Evolutionary conservation across 805 yeast species (phyloP), one percentile per base, ranked within the genome.

Genomic region (Blastobotrys americana): DNA sequence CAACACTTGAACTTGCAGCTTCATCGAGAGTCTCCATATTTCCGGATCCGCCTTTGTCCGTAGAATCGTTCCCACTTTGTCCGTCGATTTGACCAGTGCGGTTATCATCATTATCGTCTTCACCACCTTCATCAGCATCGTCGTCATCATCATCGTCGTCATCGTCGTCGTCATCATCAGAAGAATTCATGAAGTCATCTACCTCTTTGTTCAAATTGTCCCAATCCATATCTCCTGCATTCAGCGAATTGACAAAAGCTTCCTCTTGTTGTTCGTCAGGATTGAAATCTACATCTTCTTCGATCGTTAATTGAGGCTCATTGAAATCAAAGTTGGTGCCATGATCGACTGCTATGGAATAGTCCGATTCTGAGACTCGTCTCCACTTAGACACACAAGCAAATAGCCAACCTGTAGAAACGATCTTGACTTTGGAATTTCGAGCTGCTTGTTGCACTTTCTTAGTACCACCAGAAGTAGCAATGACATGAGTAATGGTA

Each of bases 371-470:
- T 15, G 80, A 78, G 0, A 80, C 80, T 38, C 73, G 74, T 44
- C 70, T 69, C 97, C 97, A 90, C 20, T 73, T 65, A 5, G 88
- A 79, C 52, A 90, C 69, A 61, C 96, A 84, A 31, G 82, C 80
- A 66, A 89, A 89, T 2, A 90, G 65, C 98, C 98, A 90, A 56
- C 85, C 93, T 2, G 95, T 89, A 56, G 80, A 82, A 16, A 90
- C 95, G n/a, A 90, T 74, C 54, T 82, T 78, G 28, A 82, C 82
- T 16, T 68, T 60, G 1, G 81, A 80, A 34, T 72, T 65, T 44
- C 77, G 67, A 0, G 81, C 68, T 0, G 96, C 97, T 25, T 82
- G 73, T 38, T 89, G 73, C 6, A 89, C 96, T 60, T 90, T 90
- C 55, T 78, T 75, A 0, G 98, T 93, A 16, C 81, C 80, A 1